These are phyloP conservation scores for Rhodotorula sphaerocarpa DNA, from an alignment of 768 basidiomycete species.

Conservation along the genomic window DNA sequence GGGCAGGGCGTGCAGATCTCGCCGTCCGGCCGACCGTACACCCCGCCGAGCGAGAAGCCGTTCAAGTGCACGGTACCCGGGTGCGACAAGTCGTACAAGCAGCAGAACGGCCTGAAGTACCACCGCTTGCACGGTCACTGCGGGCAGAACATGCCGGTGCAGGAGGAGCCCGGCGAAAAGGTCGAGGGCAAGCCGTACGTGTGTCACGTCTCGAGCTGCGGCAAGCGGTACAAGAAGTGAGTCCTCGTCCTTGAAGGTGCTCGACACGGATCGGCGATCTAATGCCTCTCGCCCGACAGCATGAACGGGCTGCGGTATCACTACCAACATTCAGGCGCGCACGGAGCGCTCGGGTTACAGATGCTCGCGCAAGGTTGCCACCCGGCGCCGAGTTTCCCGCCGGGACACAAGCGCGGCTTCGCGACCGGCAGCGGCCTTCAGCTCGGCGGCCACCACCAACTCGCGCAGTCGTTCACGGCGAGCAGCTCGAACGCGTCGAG, in stretches of 20 bases:
- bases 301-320: constrained; percentile 97
- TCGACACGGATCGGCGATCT: no score
- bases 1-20: constrained; percentile 53
- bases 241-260: constrained; percentile 1
- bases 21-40: constrained; percentile 46
- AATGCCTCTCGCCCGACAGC: constrained; percentile 20
- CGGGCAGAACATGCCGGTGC: constrained; percentile 29
- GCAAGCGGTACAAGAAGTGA: constrained; percentile 65
- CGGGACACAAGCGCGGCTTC: constrained; percentile 29
- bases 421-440: neutral
- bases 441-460: constrained; percentile 9
- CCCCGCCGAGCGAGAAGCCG: constrained; percentile 55
- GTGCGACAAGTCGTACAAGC: constrained; percentile 43
- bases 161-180: constrained; percentile 13
- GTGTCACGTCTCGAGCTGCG: constrained; percentile 34
- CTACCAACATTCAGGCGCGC: constrained; percentile 92
- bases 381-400: constrained; percentile 35
- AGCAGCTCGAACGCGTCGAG: neutral
- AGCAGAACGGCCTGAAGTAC: constrained; percentile 43
- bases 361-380: constrained; percentile 49
- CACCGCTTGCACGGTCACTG: constrained; percentile 40
- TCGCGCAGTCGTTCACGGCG: constrained; percentile 14
- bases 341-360: constrained; percentile 78
- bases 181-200: constrained; percentile 36
- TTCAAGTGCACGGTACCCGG: constrained; percentile 51